Base-by-base conservation (phyloP, 805 yeast genomes). In the Peterozyma xylosa region DNA sequence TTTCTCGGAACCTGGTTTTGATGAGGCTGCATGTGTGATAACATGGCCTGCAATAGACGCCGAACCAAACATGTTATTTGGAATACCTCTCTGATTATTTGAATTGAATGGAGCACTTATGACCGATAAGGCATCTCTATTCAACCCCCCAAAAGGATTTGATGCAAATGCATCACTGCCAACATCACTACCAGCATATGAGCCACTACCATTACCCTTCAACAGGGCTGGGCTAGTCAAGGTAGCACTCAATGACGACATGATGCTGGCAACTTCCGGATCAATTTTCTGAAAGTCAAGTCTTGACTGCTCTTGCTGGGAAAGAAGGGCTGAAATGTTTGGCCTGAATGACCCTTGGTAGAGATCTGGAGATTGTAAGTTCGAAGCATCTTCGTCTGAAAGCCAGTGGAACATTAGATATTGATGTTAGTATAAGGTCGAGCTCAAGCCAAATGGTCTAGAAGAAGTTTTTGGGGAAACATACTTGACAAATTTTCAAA, bases 31-130 rank as follows among this genome's bases (percentile, higher is more conserved):
- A 47, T 73, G 61, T 45, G 59, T 65, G 33, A 74, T 70, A 36
- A 70, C 69, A 9, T 78, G 80, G 14, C 79, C 81, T 42, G 78
- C 71, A 33, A 80, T 74, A 2, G 84, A 76, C 9, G 84, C 82
- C 9, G 86, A 70, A 2, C 80, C 82, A 51, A 79, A 74, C 37
- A 66, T 37, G 46, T 66, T 69, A 11, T 65, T 41, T 36, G 63
- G 61, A 35, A 61, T 54, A 45, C 73, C n/a, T 47, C 51, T 15
- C 44, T 51, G 53, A 30, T 50, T 51, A 32, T 52, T 45, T 11
- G 54, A 54, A 15, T 70, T 74, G 9, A 64, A 66, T 1, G 74
- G 73, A 0, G 72, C 71, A n/a, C 71, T 67, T 35, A 69, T 63
- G 10, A 71, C 73, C 3, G 76, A 70, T 27, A 72, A 55, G 1